phyloP scores from a whole-genome alignment of 2,329 filamentous ascomycete species.

The Diaporthe citriasiana region DNA sequence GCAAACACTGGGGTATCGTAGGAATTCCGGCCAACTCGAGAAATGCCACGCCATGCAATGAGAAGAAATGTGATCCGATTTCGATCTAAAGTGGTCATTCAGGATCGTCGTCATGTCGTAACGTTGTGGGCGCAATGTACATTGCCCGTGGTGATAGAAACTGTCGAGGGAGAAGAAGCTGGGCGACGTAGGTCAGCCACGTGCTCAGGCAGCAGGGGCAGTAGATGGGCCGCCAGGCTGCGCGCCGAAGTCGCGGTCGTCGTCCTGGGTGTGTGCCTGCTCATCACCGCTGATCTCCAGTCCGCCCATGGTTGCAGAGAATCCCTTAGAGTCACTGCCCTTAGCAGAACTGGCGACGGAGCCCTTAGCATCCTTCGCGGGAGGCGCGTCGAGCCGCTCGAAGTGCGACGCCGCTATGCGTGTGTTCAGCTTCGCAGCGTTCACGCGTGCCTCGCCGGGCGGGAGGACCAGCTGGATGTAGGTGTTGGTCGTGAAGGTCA shows the following conservation, averaged over 20 bases:
- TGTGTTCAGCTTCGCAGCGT: slow-evolving; percentile 90
- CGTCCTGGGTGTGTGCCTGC: slow-evolving; percentile 33
- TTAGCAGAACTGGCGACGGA: slow-evolving; percentile 27
- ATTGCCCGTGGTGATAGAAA: slow-evolving; percentile 12
- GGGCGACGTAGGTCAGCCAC: not conserved
- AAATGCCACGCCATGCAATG: slow-evolving; percentile 37
- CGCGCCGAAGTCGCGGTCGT: slow-evolving; percentile 27
- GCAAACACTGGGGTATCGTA: slow-evolving; percentile 34
- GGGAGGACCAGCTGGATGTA: slow-evolving; percentile 94
- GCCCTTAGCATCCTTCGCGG: slow-evolving; percentile 47
- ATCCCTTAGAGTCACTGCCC: slow-evolving; percentile 37
- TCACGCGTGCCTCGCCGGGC: slow-evolving; percentile 91
- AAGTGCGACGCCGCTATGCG: slow-evolving; percentile 89
- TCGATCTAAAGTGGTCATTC: slow-evolving; percentile 12
- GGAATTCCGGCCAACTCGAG: slow-evolving; percentile 25
- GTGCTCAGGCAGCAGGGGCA: slow-evolving; percentile 38
- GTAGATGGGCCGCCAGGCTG: slow-evolving; percentile 35
- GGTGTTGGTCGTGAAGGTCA: slow-evolving; percentile 96
- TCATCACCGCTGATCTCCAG: slow-evolving; percentile 41
- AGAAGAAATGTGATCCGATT: slow-evolving; percentile 37
- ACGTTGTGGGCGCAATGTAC: slow-evolving; percentile 17
- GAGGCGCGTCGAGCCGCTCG: slow-evolving; percentile 72
- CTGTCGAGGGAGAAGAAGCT: not conserved
- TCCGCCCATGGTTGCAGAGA: slow-evolving; percentile 36
- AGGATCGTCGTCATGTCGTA: slow-evolving; percentile 35